Base-by-base conservation (phyloP, 192 early-diverging fungal genomes). In the Backusella australiensis region DNA sequence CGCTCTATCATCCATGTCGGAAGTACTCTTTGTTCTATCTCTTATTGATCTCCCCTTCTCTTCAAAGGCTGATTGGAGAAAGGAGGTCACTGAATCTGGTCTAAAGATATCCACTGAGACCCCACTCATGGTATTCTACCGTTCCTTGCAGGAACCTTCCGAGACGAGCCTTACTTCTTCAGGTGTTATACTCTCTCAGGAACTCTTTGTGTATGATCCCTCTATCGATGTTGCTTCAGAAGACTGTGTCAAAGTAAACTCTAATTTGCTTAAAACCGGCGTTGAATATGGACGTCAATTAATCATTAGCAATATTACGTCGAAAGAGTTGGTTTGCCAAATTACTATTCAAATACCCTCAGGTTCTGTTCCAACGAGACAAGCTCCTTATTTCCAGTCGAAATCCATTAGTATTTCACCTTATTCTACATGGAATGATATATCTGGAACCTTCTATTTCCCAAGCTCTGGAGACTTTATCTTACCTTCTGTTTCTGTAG, bases 41-140 rank as follows among this genome's bases (percentile, higher is more conserved):
- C 19, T 87, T 5, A 32, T 84, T 34, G 83, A 84, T 32, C 53
- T 87, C 12, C 79, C 75, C 5, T 81, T 83, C 15, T 74, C 34
- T 1, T 75, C 75, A 6, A 71, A 78, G 39, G 74, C 77, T 6
- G 46, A 81, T 9, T 73, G 74, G 74, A 75, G 15, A 32, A 66
- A 63, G 4, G 53, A 74, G 23, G 53, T 21, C 0, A 74, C n/a
- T 42, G 36, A 34, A 26, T 36, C 53, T 23, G 15, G n/a, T 36
- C 8, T 41, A 5, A 72, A 81, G 23, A 65, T 69, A 6, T 82
- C 85, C 2, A 15, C 21, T 0, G 77, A 81, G 0, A 21, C 41
- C 1, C 80, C 85, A 21, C 82, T 82, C 0, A 74, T 86, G 41
- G 80, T 86, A 1, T 86, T 85, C 59, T 80, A 86, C 53, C 82